A percentile compares a stretch with the other conserved stretches of the same genome.
Conservation (phyloP, 352 stramenopile species). For the Phytopythium montanum region DNA sequence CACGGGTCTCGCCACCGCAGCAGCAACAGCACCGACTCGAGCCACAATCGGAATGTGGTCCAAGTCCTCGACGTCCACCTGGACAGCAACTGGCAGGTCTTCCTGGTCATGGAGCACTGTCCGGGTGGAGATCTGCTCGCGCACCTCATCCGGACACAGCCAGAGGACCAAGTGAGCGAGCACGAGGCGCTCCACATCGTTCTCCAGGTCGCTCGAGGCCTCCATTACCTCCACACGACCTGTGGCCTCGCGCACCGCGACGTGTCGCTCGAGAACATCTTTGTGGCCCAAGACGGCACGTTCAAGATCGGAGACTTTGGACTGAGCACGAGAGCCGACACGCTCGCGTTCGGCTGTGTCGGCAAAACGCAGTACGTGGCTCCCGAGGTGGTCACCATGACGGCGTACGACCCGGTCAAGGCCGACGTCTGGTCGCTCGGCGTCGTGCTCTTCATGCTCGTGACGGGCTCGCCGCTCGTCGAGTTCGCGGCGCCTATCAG, state of each 20-base stretch:
- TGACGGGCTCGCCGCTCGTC: conserved; percentile 43
- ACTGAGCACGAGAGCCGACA: conserved; percentile 28
- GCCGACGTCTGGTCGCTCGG: conserved; percentile 58
- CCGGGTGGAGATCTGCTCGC: conserved; percentile 38
- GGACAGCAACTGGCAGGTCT: conserved; percentile 21
- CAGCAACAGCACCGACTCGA: background rate
- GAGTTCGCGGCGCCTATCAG: conserved; percentile 22
- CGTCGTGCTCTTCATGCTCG: conserved; percentile 56
- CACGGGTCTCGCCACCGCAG: conserved; percentile 4
- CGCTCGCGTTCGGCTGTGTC: conserved; percentile 14
- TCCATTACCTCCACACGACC: conserved; percentile 22
- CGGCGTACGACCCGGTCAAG: conserved; percentile 25
- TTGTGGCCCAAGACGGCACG: conserved; percentile 29
- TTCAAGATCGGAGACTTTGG: conserved; percentile 61
- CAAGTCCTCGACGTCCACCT: conserved; percentile 31
- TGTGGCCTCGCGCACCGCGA: conserved; percentile 42
- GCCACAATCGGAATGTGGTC: conserved; percentile 35
- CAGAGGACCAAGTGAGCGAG: conserved; percentile 16
- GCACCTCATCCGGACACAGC: conserved; percentile 24
- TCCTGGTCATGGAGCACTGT: conserved; percentile 61
- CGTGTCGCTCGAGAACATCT: conserved; percentile 64
- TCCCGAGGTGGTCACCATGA: conserved; percentile 23
- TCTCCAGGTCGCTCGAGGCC: conserved; percentile 25
- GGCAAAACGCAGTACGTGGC: conserved; percentile 34
- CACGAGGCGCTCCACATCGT: conserved; percentile 22